Conservation (phyloP, 2,329 filamentous ascomycete genomes). For the Trichoderma guizhouense region DNA sequence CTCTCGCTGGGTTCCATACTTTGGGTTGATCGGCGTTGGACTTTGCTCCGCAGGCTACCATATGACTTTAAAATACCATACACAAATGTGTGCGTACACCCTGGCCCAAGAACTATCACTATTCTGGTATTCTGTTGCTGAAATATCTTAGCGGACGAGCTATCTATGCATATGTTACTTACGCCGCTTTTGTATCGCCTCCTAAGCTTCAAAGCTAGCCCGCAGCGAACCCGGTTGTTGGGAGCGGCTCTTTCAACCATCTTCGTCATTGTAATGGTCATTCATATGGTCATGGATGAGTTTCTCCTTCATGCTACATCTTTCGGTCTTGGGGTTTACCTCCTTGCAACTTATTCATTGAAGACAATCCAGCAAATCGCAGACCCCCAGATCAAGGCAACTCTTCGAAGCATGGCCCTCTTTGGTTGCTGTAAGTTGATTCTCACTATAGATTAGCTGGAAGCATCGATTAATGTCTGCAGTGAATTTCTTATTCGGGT, state of each 20-base stretch:
- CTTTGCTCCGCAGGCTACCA: constrained; percentile 34
- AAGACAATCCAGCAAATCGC: neutral
- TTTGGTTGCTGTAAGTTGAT: neutral
- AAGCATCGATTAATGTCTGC: neutral
- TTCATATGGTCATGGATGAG: constrained; percentile 43
- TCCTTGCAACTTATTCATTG: neutral
- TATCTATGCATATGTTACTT: too few relatives aligned
- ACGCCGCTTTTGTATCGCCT: constrained; percentile 18
- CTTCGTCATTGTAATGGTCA: constrained; percentile 36
- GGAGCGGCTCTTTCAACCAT: constrained; percentile 24
- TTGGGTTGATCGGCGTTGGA: constrained; percentile 36
- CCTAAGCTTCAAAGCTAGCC: constrained; percentile 32
- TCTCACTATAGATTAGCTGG: neutral
- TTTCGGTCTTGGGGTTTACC: constrained; percentile 33
- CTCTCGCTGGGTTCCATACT: too few relatives aligned
- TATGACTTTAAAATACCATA: constrained; percentile 36
- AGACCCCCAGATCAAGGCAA: neutral
- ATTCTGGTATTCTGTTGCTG: too few relatives aligned
- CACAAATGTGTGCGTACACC: constrained; percentile 32
- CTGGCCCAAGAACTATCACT: too few relatives aligned
- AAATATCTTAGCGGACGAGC: too few relatives aligned
- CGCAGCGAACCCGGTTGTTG: constrained; percentile 25
- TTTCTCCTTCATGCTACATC: constrained; percentile 37
- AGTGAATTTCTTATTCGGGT: neutral
- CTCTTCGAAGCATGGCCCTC: neutral